Evolutionary conservation across 2,329 filamentous ascomycete species (phyloP).

Genomic region (Septoria linicola): DNA sequence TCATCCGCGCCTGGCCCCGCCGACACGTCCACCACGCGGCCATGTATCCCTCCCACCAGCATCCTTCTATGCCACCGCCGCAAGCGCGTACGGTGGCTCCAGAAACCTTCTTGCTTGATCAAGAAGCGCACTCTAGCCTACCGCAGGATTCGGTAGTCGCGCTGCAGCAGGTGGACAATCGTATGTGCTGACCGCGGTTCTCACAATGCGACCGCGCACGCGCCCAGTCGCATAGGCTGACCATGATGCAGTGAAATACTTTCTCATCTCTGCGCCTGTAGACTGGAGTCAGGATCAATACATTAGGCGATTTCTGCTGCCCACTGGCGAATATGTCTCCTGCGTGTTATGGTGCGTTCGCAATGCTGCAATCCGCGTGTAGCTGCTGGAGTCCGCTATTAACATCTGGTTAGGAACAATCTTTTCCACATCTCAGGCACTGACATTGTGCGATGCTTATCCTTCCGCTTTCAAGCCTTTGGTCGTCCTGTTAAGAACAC

Average conservation of each 20-base stretch:
- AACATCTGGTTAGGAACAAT: constrained; percentile 68
- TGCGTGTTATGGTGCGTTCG: constrained; percentile 79
- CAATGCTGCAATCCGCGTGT: constrained; percentile 19
- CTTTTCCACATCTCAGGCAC: constrained; percentile 99
- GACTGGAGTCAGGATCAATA: constrained; percentile 98
- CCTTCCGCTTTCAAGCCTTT: constrained; percentile 97
- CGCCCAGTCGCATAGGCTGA: constrained; percentile 34
- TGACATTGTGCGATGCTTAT: constrained; percentile 96
- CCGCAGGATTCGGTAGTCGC: constrained; percentile 96
- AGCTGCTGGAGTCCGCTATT: constrained; percentile 12
- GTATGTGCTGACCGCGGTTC: constrained; percentile 54
- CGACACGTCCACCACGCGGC: constrained; percentile 5
- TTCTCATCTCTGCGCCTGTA: constrained; percentile 96
- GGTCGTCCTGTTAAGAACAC: constrained; percentile 98
- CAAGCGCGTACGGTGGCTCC: constrained; percentile 71
- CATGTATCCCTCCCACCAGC: constrained; percentile 56
- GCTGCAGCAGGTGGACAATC: constrained; percentile 95
- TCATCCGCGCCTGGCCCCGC: constrained; percentile 3
- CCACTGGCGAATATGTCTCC: constrained; percentile 97
- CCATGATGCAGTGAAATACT: constrained; percentile 80
- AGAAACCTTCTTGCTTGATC: constrained; percentile 98
- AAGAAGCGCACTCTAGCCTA: constrained; percentile 92
- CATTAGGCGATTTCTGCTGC: constrained; percentile 90
- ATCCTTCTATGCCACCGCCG: constrained; percentile 79
- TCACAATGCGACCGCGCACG: neutral